Base-by-base conservation (phyloP, 495 filamentous ascomycete species). In the Penicillium taxi region DNA sequence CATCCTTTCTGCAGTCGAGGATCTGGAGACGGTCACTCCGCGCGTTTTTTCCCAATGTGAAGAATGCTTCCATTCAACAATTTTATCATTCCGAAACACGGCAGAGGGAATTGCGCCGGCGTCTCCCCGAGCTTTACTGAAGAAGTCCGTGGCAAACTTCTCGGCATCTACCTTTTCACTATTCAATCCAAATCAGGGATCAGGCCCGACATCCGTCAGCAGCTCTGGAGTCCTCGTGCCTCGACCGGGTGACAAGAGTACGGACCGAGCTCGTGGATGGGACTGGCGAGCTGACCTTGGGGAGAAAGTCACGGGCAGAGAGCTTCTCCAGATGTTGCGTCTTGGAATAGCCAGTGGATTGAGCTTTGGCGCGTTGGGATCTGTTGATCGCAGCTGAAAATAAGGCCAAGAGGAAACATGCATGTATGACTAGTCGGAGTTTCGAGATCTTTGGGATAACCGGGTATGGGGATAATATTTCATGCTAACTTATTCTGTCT, bases 1-100 rank as follows among this genome's bases (percentile, higher is more conserved):
- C 35, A 71, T 96, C 12, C 73, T 94, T 32, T 82, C 81, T 36
- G 81, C 85, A 0, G 69, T 87, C 37, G 86, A 94, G 55, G 85
- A 94, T 53, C 71, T 94, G 4, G 72, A 88, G 56, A 80, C 82
- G 5, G 82, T 86, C 18, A 77, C 80, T 4, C 64, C 70, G 15
- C 65, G 79, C n/a, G 76, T 91, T 12, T 82, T 77, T 46, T 63
- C 65, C 1, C 76, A 80, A 25, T 82, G 77, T 43, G 79, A 82
- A 44, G 79, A 81, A 45, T 84, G 83, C 47, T 74, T 90, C 53
- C 58, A 55, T 26, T 66, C 66, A 6, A 70, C 69, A 3, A 47
- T 73, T n/a, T 53, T 64, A 14, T 20, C 74, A 67, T 39, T 53
- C 73, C 28, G 57, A 59, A 27, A 70, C 57, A 13, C 61, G 52